phyloP scores from a whole-genome alignment of 1,139 yeast genomes.

The Debaryomyces udenii region DNA sequence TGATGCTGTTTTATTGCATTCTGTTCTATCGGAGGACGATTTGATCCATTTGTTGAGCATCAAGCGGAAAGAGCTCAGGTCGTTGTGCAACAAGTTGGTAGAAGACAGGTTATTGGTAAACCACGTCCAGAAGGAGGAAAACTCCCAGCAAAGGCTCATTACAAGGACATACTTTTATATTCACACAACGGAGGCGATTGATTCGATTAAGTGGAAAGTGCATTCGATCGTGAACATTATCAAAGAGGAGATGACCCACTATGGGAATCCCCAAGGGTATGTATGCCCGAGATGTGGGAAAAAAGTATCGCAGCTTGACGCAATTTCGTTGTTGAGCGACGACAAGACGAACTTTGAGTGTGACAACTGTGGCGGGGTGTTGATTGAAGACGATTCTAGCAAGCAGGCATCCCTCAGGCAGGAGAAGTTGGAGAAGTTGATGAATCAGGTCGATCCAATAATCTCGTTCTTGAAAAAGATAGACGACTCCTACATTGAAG shows the following conservation, averaged over 20 bases:
- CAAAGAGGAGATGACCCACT: slow-evolving; percentile 78
- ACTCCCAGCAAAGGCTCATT: slow-evolving; percentile 65
- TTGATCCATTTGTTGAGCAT: slow-evolving; percentile 77
- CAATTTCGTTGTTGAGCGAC: slow-evolving; percentile 75
- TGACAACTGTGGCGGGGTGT: slow-evolving; percentile 74
- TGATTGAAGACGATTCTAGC: slow-evolving; percentile 87
- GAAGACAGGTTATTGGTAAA: slow-evolving; percentile 75
- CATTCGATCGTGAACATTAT: slow-evolving; percentile 79
- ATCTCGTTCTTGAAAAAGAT: slow-evolving; percentile 81
- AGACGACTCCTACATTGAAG: slow-evolving; percentile 84
- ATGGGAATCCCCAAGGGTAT: slow-evolving; percentile 92
- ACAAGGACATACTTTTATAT: slow-evolving; percentile 83
- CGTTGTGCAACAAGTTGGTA: slow-evolving; percentile 75
- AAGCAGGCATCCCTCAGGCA: slow-evolving; percentile 82
- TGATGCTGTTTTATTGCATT: slow-evolving; percentile 89
- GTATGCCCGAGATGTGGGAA: slow-evolving; percentile 85
- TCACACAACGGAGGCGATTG: slow-evolving; percentile 91
- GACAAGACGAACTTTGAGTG: slow-evolving; percentile 83
- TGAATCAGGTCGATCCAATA: slow-evolving; percentile 89
- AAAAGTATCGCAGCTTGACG: slow-evolving; percentile 84
- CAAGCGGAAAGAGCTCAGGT: slow-evolving; percentile 83
- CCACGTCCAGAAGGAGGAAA: slow-evolving; percentile 84
- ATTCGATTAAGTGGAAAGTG: slow-evolving; percentile 94
- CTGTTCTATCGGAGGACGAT: slow-evolving; percentile 94
- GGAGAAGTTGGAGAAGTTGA: slow-evolving; percentile 77